Conservation (phyloP, 345 rosid genomes). For the Eucalyptus tenuipes region DNA sequence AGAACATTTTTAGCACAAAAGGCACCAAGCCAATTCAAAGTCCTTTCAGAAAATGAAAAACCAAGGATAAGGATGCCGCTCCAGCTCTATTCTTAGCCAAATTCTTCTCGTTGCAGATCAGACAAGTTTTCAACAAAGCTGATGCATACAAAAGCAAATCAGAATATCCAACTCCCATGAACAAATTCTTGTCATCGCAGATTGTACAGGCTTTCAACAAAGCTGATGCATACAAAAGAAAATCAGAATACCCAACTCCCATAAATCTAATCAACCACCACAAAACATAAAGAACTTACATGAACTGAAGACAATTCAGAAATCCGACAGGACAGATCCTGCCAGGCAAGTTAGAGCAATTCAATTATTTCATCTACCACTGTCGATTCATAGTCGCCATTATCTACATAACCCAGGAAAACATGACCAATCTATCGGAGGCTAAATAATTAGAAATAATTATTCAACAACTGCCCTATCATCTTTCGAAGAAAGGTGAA, state of each 20-base stretch:
- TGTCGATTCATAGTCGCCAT: not conserved
- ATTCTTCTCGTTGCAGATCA: not conserved
- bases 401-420: constrained; percentile 18
- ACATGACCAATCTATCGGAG: constrained; percentile 5
- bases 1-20: not conserved
- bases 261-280: not conserved
- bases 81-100: not conserved
- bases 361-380: constrained; percentile 9
- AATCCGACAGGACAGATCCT: not conserved
- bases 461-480: constrained; percentile 22
- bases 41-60: not conserved
- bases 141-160: not conserved
- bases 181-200: not conserved
- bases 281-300: not conserved
- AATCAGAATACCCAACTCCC: not conserved
- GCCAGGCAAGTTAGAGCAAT: not conserved
- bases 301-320: not conserved
- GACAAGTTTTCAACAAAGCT: not conserved
- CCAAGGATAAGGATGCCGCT: not conserved
- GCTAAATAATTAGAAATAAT: constrained; percentile 18
- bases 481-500: not conserved
- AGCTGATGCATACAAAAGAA: not conserved
- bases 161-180: not conserved
- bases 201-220: not conserved
- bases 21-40: not conserved